These are phyloP conservation scores for Linum tenue DNA, from an alignment of 345 rosid genomes.

Conservation along the genomic window DNA sequence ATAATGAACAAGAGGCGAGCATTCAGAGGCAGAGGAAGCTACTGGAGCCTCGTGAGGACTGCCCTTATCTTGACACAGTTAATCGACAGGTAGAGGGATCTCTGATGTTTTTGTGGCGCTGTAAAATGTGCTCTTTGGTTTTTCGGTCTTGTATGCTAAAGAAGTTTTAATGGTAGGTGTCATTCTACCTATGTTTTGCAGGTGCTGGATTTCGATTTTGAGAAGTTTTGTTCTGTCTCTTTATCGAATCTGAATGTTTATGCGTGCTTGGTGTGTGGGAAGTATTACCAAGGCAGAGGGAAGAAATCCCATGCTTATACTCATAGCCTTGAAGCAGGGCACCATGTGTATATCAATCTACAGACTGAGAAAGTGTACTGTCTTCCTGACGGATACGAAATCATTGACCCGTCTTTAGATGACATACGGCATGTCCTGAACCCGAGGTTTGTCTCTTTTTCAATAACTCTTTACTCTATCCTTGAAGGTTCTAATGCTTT, in stretches of 20 bases:
- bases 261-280: constrained; percentile 49
- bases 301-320: constrained; percentile 95
- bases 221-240: neutral
- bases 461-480: too few species aligned
- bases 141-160: neutral
- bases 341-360: constrained; percentile 60
- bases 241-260: neutral
- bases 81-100: constrained; percentile 67
- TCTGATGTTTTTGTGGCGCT: neutral
- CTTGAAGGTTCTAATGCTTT: too few species aligned
- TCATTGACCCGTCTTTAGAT: constrained; percentile 86
- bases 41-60: constrained; percentile 76
- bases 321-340: constrained; percentile 45
- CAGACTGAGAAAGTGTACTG: constrained; percentile 85
- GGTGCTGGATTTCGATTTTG: neutral
- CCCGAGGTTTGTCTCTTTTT: constrained; percentile 49
- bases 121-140: neutral
- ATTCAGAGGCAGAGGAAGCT: constrained; percentile 33
- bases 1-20: constrained; percentile 15
- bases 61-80: constrained; percentile 96
- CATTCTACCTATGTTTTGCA: neutral
- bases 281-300: constrained; percentile 94
- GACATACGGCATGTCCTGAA: constrained; percentile 88
- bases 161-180: neutral
- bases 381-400: constrained; percentile 94